Evolutionary conservation across 305 asterid genomes (phyloP).

Genomic region (Fraxinus ornus): DNA sequence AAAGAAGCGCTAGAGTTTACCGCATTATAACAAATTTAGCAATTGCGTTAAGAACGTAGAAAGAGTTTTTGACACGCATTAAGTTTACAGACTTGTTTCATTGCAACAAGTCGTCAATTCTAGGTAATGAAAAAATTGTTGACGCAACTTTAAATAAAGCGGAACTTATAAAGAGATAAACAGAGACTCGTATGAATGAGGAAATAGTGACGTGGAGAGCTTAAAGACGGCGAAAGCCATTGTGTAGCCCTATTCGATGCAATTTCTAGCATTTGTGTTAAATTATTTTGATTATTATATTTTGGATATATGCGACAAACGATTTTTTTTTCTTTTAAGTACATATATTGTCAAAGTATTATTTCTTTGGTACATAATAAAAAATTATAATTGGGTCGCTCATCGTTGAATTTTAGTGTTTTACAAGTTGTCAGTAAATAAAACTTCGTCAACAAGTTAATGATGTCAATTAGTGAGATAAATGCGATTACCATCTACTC

Average conservation of each 20-base stretch:
- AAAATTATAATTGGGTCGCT: neutral
- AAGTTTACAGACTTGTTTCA: neutral
- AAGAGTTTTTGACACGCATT: no score
- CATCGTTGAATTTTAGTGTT: neutral
- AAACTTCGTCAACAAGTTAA: neutral
- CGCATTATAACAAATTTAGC: neutral
- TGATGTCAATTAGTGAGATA: neutral
- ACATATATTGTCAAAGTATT: neutral
- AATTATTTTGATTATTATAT: no score
- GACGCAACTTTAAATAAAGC: neutral
- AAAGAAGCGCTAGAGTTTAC: neutral
- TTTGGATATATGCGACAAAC: neutral
- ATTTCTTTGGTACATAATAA: neutral
- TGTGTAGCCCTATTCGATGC: neutral
- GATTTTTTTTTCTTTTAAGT: no score
- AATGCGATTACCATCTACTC: neutral
- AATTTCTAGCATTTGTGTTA: neutral
- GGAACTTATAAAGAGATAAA: neutral
- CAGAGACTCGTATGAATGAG: neutral
- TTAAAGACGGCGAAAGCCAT: neutral
- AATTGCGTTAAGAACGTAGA: neutral
- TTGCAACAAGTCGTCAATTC: neutral
- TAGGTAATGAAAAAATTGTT: neutral
- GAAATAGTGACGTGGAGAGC: neutral
- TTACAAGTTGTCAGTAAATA: neutral